Evolutionary conservation across 768 basidiomycete species (phyloP), one percentile per base, ranked within the genome.

Genomic region (Arthromyces matolae): DNA sequence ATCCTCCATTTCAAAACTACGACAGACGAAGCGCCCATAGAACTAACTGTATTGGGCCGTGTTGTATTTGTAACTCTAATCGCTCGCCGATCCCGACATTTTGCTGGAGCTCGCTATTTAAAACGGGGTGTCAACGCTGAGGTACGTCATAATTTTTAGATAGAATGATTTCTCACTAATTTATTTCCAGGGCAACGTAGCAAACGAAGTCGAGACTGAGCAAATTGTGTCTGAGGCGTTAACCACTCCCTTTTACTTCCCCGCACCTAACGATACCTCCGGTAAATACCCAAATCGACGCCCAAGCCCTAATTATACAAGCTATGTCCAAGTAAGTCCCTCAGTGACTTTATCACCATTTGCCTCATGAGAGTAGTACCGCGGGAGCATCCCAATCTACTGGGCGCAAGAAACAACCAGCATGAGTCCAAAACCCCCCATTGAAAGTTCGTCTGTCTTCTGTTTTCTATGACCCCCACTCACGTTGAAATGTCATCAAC

Each of bases 161-260:
- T 33, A 24, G 18, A 12, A 39, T 13, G 24, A 19, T 33, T 13
- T 19, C 29, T 13, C 23, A 25, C 52, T 16, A 18, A 4, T 27
- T 8, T 49, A 25, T 49, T 28, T 16, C n/a, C 52, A 96, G 93
- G 96, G 96, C 3, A 92, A 94, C 61, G 95, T 98, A 8, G 95
- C 95, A 3, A 99, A 99, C 61, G 96, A 98, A 65, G 96, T 99
- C 2, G 96, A 99, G 68, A 96, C 93, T 0, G 96, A 99, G 63
- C 96, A 99, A 60, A 95, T 99, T 42, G 91, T 95, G 0, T 88
- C 86, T 7, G 93, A 95, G 60, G 87, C 89, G 0, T 62, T 90
- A 5, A 94, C 89, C 0, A 94, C 93, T 0, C 82, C 93, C 0
- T 94, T 96, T 62, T 91, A 93, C 61, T 86, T 77, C 54, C 89